Percentiles rank a stretch among this genome's conserved stretches.
These are phyloP conservation scores for Xylaria cubensis DNA, from an alignment of 495 filamentous ascomycete species.

Conservation along the genomic window DNA sequence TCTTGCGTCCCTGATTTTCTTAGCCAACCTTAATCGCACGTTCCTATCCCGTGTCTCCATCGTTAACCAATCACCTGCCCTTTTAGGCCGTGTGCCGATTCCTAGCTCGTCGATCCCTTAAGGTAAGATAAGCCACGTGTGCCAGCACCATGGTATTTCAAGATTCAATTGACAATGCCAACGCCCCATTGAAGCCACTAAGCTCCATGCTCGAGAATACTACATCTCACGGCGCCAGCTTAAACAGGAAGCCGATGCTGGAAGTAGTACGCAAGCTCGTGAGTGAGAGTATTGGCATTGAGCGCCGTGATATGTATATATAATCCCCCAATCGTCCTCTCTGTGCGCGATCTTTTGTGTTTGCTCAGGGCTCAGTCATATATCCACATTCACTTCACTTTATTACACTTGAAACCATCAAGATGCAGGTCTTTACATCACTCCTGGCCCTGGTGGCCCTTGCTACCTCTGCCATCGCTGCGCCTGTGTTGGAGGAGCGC, in stretches of 20 bases:
- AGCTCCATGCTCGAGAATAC: conserved; percentile 7
- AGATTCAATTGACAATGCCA: neutral
- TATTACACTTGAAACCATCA: neutral
- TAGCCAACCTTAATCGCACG: conserved; percentile 20
- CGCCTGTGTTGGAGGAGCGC: conserved; percentile 36
- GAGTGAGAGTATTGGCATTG: neutral
- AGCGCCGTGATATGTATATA: conserved; percentile 12
- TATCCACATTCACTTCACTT: neutral
- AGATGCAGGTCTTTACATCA: conserved; percentile 32
- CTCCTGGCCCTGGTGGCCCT: conserved; percentile 36
- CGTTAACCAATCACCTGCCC: conserved; percentile 12
- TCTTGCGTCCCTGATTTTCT: neutral
- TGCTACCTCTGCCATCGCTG: conserved; percentile 29
- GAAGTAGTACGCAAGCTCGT: neutral
- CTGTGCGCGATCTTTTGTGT: too few species aligned
- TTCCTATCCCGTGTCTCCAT: conserved; percentile 7
- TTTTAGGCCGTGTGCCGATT: conserved; percentile 14
- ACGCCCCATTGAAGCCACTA: neutral
- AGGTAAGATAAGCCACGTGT: conserved; percentile 22
- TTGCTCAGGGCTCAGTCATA: neutral
- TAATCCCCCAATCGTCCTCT: neutral
- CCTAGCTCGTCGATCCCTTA: conserved; percentile 1
- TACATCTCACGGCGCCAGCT: conserved; percentile 20
- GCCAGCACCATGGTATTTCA: conserved; percentile 17
- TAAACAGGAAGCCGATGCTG: conserved; percentile 2